phyloP scores from a whole-genome alignment of 2,329 filamentous ascomycete genomes.

The Fusarium austroafricanum region DNA sequence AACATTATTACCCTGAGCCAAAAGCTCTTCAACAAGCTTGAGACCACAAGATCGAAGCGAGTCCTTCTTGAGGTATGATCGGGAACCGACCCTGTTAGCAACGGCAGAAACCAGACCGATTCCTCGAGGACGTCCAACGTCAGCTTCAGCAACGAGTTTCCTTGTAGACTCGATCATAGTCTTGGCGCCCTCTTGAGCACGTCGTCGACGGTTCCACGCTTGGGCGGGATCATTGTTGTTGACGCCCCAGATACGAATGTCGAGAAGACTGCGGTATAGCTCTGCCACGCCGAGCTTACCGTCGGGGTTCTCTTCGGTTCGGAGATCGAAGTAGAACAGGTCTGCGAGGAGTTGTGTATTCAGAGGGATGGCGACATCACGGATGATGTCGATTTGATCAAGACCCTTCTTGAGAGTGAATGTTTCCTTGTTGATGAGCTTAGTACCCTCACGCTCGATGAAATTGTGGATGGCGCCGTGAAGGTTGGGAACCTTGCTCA shows the following conservation, averaged over 20 bases:
- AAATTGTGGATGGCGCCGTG: constrained; percentile 48
- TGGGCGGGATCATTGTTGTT: constrained; percentile 61
- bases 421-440: constrained; percentile 56
- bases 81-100: constrained; percentile 46
- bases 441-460: constrained; percentile 48
- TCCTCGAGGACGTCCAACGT: constrained; percentile 47
- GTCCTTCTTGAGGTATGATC: constrained; percentile 48
- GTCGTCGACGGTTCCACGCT: constrained; percentile 59
- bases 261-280: constrained; percentile 56
- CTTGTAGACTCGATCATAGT: constrained; percentile 54
- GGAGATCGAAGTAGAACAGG: constrained; percentile 69
- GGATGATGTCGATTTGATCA: constrained; percentile 56
- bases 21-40: constrained; percentile 53
- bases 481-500: constrained; percentile 51
- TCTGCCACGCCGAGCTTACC: constrained; percentile 57
- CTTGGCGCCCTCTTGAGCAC: constrained; percentile 55
- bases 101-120: constrained; percentile 48
- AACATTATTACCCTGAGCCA: constrained; percentile 48
- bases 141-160: constrained; percentile 54
- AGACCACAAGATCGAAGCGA: constrained; percentile 55
- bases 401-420: constrained; percentile 53
- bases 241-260: constrained; percentile 59
- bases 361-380: constrained; percentile 69
- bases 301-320: constrained; percentile 63
- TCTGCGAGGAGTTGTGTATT: constrained; percentile 67